Base-by-base conservation (phyloP, 1,139 yeast genomes). In the Candida sanyaensis region DNA sequence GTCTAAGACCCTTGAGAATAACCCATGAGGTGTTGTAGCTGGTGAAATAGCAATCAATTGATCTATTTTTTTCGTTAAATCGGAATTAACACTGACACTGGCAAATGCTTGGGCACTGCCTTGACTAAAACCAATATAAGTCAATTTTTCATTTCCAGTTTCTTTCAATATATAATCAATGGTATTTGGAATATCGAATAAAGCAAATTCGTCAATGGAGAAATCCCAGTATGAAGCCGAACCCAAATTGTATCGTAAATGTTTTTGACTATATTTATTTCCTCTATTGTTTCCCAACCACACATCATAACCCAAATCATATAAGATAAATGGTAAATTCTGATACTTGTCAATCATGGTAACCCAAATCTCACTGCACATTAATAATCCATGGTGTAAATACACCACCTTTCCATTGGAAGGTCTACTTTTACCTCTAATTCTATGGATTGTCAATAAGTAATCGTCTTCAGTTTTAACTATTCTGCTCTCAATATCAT, bases 21-120 rank as follows among this genome's bases (percentile, higher is more conserved):
- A 72, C 1, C 96, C 95, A 44, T 84, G 88, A 0, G 98, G 98
- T 0, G 97, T 89, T 69, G 96, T 88, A 1, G 98, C 98, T 0
- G 98, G 98, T 0, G 97, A 88, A 37, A 89, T 78, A 5, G 95
- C 96, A 46, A 92, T 80, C 51, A 92, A 80, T 54, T 81, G 78
- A 30, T 83, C 83, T 45, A 92, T 81, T 60, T 88, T 86, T 8
- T 72, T 62, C 63, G 88, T 89, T 54, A 92, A 73, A 21, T 77
- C 77, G 6, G 88, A 80, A 61, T 86, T 83, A n/a, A 88, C 72
- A 0, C 93, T 81, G 27, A 88, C 71, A 38, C 91, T 77, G 1
- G 96, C 96, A 66, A 91, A 86, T 37, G 90, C 89, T 64, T 91
- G 97, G 1, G 97, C 96, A 1, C 95, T 85, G 6, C 97, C 97